Evolutionary conservation across 345 rosid genomes (phyloP).

Genomic region (Streptanthus diversifolius): DNA sequence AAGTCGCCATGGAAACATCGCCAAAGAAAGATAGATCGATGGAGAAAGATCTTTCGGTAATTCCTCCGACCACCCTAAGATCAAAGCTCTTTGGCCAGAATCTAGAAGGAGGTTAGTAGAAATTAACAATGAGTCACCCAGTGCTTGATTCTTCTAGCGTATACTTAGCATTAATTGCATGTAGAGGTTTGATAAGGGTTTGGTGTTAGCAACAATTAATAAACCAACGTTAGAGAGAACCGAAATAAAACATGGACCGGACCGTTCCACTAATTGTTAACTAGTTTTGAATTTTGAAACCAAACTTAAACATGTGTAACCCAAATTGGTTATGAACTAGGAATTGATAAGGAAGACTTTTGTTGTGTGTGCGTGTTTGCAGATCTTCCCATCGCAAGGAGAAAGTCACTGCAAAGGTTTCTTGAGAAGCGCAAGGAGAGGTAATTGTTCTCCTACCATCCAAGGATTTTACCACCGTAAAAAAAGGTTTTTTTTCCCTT

Average conservation of each 20-base stretch:
- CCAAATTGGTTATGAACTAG: background rate
- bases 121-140: background rate
- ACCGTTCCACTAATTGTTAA: background rate
- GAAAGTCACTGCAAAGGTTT: constrained; percentile 78
- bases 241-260: background rate
- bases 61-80: constrained; percentile 29
- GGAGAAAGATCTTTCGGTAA: constrained; percentile 26
- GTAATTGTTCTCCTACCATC: constrained; percentile 38
- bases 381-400: constrained; percentile 74
- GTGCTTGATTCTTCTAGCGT: background rate
- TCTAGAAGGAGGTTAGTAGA: constrained; percentile 53
- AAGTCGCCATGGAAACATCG: constrained; percentile 49
- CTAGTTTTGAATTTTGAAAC: background rate
- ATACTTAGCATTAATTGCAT: background rate
- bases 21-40: constrained; percentile 29
- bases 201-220: background rate
- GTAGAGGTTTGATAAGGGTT: background rate
- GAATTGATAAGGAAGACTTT: background rate
- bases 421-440: constrained; percentile 90
- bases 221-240: background rate
- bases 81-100: constrained; percentile 44
- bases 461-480: background rate
- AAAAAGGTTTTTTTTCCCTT: background rate
- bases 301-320: background rate
- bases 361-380: background rate